Conservation (phyloP, 2,329 filamentous ascomycete genomes). For the Coniochaeta sp. region DNA sequence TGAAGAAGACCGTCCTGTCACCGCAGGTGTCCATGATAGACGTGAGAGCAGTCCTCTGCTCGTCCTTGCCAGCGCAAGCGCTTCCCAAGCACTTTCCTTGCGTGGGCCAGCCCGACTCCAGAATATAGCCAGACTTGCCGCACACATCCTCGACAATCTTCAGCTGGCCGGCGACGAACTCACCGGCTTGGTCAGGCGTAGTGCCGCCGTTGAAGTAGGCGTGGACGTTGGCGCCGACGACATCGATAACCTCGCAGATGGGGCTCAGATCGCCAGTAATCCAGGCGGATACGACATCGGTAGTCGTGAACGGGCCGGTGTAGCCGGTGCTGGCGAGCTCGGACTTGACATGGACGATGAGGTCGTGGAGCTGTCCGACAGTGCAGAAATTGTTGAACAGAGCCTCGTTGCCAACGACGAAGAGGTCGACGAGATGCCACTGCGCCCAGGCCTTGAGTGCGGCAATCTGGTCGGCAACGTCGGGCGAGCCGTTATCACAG, state of each 20-base stretch:
- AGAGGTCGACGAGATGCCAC: slow-evolving; percentile 69
- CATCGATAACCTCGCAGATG: slow-evolving; percentile 69
- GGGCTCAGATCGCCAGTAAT: slow-evolving; percentile 49
- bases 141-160: slow-evolving; percentile 63
- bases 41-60: slow-evolving; percentile 68
- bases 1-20: slow-evolving; percentile 71
- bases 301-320: slow-evolving; percentile 69
- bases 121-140: slow-evolving; percentile 65
- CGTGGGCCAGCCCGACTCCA: slow-evolving; percentile 88
- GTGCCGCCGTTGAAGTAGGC: slow-evolving; percentile 82
- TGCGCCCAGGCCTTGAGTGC: slow-evolving; percentile 65
- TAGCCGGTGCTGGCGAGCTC: slow-evolving; percentile 60
- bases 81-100: slow-evolving; percentile 61
- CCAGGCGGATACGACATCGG: slow-evolving; percentile 78
- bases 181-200: slow-evolving; percentile 57
- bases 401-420: slow-evolving; percentile 88
- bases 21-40: slow-evolving; percentile 62
- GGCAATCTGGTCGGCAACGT: slow-evolving; percentile 64
- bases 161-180: slow-evolving; percentile 69
- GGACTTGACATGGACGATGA: slow-evolving; percentile 61
- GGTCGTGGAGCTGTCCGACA: slow-evolving; percentile 55
- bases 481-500: slow-evolving; percentile 48
- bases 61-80: slow-evolving; percentile 51
- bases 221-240: slow-evolving; percentile 82
- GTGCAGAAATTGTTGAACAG: slow-evolving; percentile 66